Conservation (phyloP, 352 stramenopile species). For the Globisporangium paddicum region DNA sequence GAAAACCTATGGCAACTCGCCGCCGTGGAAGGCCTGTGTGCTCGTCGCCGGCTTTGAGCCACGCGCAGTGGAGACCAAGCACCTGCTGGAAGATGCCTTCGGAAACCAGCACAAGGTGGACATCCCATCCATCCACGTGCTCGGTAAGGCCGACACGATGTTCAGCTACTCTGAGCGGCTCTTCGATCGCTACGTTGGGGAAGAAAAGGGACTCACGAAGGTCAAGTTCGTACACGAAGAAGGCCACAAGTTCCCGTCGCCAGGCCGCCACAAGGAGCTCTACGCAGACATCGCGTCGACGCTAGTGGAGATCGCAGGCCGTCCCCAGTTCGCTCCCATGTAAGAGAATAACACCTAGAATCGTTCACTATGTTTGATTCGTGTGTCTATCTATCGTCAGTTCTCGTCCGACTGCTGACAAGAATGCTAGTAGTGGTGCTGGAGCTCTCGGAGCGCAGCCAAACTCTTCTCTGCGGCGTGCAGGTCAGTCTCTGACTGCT, state of each 20-base stretch:
- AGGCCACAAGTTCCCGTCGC: slow-evolving; percentile 74
- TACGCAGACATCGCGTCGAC: slow-evolving; percentile 46
- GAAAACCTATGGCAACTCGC: slow-evolving; percentile 31
- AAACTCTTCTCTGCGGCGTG: slow-evolving; percentile 50
- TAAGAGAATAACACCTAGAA: slow-evolving; percentile 1
- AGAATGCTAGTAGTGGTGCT: slow-evolving; percentile 40
- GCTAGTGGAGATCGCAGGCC: slow-evolving; percentile 29
- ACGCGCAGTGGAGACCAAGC: slow-evolving; percentile 34
- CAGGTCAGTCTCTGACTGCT: slow-evolving; percentile 51
- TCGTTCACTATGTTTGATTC: not conserved
- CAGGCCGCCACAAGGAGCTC: slow-evolving; percentile 31
- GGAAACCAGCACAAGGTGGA: slow-evolving; percentile 29
- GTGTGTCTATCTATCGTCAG: slow-evolving; percentile 2
- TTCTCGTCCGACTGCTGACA: not conserved
- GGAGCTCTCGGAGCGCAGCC: slow-evolving; percentile 44
- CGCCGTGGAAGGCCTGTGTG: slow-evolving; percentile 60
- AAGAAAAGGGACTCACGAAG: slow-evolving; percentile 20
- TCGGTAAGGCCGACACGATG: slow-evolving; percentile 44
- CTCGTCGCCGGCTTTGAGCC: slow-evolving; percentile 64
- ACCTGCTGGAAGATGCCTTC: slow-evolving; percentile 41
- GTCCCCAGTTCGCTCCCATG: not conserved
- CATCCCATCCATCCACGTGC: slow-evolving; percentile 64
- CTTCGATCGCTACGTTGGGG: slow-evolving; percentile 32
- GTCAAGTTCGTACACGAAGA: slow-evolving; percentile 65
- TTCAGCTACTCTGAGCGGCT: slow-evolving; percentile 45